Evolutionary conservation across 2,329 filamentous ascomycete genomes (phyloP), one percentile per base, ranked within the genome.

Genomic region (Aureobasidium sp.): DNA sequence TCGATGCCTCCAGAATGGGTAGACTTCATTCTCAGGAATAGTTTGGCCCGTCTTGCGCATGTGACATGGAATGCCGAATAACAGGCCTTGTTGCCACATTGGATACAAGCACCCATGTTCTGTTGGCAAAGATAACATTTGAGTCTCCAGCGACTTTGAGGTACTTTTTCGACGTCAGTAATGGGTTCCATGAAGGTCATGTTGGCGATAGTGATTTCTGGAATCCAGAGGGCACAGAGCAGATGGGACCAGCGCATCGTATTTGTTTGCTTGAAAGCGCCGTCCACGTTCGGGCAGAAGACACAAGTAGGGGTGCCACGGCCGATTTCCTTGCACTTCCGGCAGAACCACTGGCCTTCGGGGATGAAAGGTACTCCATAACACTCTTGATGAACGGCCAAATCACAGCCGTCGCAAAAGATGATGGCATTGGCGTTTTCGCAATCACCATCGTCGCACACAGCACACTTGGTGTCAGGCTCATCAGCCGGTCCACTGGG

Each of bases 361-460:
- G 94, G 94, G 66, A 99, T 99, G 74, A 97, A 99, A 1, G 94
- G 94, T 50, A 99, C 94, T 61, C 94, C 94, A 72, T 99, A 99
- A 75, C 94, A 99, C 77, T 99, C 94, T 74, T 99, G 94, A 74
- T 99, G 94, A 10, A 99, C 94, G 3, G 94, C 94, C 57, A 99
- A 79, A 75, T 99, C 95, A 75, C 94, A 99, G 3, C 94, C 94
- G 72, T 99, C 94, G 73, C 94, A 99, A 72, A 99, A 99, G 27
- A 99, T 94, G 70, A 99, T 99, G 1, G 94, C 94, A 71, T 99
- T 99, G 27, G 94, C 95, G 74, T 99, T 99, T 76, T 99, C 94
- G 71, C 94, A 99, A 71, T 99, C 94, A n/a, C 94, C 94, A 70
- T 99, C 94, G 71, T 99, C 94, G 72, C 94, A 99, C 62, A 99